Percentiles rank a stretch among this genome's conserved stretches.
Conservation (phyloP, 495 filamentous ascomycete genomes). For the Hyphodiscus hymeniophilus region DNA sequence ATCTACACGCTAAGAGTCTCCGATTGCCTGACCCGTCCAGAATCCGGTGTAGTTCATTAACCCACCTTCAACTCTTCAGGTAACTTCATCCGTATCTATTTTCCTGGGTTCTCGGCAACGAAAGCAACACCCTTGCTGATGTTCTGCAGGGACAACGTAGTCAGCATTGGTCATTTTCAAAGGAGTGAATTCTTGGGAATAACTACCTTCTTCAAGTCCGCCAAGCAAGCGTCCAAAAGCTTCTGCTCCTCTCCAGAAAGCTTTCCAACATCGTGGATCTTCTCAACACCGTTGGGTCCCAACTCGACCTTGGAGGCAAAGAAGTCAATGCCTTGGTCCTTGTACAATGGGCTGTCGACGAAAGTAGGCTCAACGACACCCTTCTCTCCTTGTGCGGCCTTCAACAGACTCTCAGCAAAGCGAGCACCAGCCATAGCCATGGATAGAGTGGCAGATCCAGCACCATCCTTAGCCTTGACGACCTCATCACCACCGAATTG, state of each 20-base stretch:
- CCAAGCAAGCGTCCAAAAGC: conserved; percentile 74
- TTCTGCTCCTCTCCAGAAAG: conserved; percentile 79
- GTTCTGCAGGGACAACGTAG: conserved; percentile 27
- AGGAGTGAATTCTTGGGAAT: neutral
- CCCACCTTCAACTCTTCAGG: too few relatives aligned
- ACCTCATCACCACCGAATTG: conserved; percentile 94
- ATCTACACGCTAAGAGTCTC: conserved; percentile 14
- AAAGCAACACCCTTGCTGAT: conserved; percentile 49
- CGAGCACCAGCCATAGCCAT: conserved; percentile 99
- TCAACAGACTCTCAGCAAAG: conserved; percentile 91
- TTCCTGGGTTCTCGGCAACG: conserved; percentile 43
- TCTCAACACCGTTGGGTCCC: conserved; percentile 90
- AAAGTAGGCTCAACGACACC: conserved; percentile 94
- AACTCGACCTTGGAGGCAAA: conserved; percentile 92
- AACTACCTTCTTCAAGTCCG: conserved; percentile 71
- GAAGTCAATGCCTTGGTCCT: conserved; percentile 93
- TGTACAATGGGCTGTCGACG: conserved; percentile 93
- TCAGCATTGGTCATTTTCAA: conserved; percentile 1
- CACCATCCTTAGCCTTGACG: conserved; percentile 86
- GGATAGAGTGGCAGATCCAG: conserved; percentile 84
- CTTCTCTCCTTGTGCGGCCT: conserved; percentile 88
- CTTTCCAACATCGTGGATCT: conserved; percentile 78
- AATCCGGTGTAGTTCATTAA: neutral
- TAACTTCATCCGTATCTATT: conserved; percentile 29
- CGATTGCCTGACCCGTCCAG: neutral